Base-by-base conservation (phyloP, 169 alveolate species). In the Ichthyophthirius multifiliis region DNA sequence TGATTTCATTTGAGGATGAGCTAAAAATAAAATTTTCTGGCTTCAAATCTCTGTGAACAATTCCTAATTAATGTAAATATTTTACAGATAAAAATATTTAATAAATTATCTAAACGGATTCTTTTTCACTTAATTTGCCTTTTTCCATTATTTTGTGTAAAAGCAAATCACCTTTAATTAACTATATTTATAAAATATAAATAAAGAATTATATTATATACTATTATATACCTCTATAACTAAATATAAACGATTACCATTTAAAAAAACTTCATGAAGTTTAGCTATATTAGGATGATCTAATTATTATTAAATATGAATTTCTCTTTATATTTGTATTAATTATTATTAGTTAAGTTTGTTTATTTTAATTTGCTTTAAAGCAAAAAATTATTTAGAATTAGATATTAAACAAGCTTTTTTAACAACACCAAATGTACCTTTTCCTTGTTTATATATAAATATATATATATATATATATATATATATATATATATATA, bases 11-110 rank as follows among this genome's bases (percentile, higher is more conserved):
- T 16, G n/a, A n/a, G 12, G 10, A 35, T 13, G 16, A 37, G 1
- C 35, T 41, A 67, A 67, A 65, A 12, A 65, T 31, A 37, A 48
- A 65, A 31, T 39, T 80, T 80, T 80, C 86, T 13, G 86, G 86
- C 62, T 80, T 80, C 41, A 80, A 45, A 18, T 80, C 86, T 48
- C 86, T 43, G 44, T 80, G 86, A 32, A 37, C 34, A 9, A 80
- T 80, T 1, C 75, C 75, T n/a, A 30, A 20, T 31, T 63, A 43
- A 18, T 80, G 82, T 23, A 80, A 43, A 16, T 80, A 80, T 34
- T 41, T 31, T 12, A 80, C 73, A 4, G 82, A 43, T 32, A 82
- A 64, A n/a, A 78, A 43, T 46, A 78, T 32, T 32, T 78, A 44
- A 5, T 43, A 16, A 30, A 78, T 78, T 12, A 78, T 27, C 43